phyloP scores from a whole-genome alignment of 371 early-diverging fungal genomes.

The Mortierella sp. region DNA sequence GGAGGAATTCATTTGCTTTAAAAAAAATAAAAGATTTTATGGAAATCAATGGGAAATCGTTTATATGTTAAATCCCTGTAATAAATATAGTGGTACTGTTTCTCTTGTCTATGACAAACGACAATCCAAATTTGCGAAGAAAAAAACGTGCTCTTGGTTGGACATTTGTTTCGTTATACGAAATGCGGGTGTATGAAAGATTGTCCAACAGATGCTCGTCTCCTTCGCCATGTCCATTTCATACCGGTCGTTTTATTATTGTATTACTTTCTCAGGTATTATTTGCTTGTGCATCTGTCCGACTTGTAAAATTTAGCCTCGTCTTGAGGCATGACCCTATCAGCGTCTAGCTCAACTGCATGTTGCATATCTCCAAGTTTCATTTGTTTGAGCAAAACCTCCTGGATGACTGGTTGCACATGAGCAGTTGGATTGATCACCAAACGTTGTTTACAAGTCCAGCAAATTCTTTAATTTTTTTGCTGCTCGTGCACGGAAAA shows the following conservation, averaged over 20 bases:
- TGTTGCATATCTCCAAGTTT: not conserved
- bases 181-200: no score
- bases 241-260: not conserved
- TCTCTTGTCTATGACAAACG: no score
- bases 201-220: no score
- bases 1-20: not conserved
- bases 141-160: no score
- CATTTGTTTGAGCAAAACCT: slow-evolving; percentile 1
- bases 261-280: no score
- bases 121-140: no score
- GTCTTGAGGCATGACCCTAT: slow-evolving; percentile 5
- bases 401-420: slow-evolving; percentile 17
- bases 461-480: not conserved
- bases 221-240: not conserved
- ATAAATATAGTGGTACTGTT: not conserved
- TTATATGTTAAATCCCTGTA: not conserved
- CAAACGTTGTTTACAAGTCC: not conserved
- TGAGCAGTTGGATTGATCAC: slow-evolving; percentile 25
- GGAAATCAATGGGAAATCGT: no score
- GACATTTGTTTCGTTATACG: no score
- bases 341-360: not conserved
- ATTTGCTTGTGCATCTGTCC: no score
- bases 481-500: not conserved
- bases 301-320: not conserved
- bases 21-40: not conserved